Evolutionary conservation across 345 rosid genomes (phyloP).

Genomic region (Corchorus capsularis): DNA sequence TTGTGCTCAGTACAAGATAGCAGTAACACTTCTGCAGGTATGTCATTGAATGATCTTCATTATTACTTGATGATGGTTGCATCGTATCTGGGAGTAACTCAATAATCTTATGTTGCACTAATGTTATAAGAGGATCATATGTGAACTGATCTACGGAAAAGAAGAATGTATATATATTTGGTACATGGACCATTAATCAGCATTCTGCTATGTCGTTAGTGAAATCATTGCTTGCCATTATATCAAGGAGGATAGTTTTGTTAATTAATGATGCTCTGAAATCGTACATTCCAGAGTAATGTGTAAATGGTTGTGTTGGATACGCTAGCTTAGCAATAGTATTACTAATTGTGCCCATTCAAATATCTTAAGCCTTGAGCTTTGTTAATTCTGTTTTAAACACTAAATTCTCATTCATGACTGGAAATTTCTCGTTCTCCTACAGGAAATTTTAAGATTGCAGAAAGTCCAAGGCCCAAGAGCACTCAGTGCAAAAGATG

Average conservation of each 20-base stretch:
- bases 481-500: conserved; percentile 92
- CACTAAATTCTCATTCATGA: conserved; percentile 9
- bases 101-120: background rate
- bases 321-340: background rate
- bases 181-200: background rate
- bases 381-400: background rate
- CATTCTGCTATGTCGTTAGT: background rate
- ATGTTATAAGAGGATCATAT: background rate
- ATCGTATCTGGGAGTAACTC: background rate
- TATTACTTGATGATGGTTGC: background rate
- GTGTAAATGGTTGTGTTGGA: background rate
- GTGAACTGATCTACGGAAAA: background rate
- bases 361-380: background rate
- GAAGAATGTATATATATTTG: background rate
- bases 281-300: background rate
- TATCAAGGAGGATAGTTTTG: background rate
- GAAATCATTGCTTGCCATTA: background rate
- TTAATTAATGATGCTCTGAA: background rate
- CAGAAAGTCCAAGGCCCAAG: conserved; percentile 91
- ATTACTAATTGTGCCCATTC: background rate
- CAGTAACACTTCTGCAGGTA: conserved; percentile 92
- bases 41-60: background rate
- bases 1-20: conserved; percentile 96
- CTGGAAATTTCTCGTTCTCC: conserved; percentile 6
- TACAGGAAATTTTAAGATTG: conserved; percentile 86